phyloP scores from a whole-genome alignment of 495 filamentous ascomycete genomes.

The Cairneyella variabilis region DNA sequence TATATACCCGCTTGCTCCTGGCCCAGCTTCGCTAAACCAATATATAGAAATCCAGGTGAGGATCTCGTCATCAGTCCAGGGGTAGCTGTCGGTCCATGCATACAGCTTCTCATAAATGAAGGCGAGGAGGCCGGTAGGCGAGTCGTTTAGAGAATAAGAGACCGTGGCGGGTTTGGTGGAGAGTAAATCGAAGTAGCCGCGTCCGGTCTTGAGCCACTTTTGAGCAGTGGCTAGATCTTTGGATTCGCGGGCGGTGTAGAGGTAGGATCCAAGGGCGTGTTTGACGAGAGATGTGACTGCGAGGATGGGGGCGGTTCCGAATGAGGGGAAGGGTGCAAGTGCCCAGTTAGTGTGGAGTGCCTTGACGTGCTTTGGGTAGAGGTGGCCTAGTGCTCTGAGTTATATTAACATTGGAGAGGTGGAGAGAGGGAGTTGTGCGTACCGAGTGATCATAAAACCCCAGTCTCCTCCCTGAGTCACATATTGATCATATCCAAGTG shows the following conservation, averaged over 20 bases:
- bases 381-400: too few species aligned
- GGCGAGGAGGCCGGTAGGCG: conserved; percentile 54
- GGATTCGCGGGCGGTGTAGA: conserved; percentile 3
- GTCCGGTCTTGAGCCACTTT: not conserved
- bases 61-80: conserved; percentile 64
- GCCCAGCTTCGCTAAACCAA: conserved; percentile 51
- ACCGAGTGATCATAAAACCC: conserved; percentile 62
- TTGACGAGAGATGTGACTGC: conserved; percentile 49
- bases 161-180: conserved; percentile 60
- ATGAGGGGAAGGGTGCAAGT: conserved; percentile 8
- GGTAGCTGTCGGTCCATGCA: conserved; percentile 61
- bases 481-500: conserved; percentile 61
- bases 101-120: conserved; percentile 70
- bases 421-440: too few species aligned
- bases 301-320: too few species aligned
- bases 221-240: conserved; percentile 1
- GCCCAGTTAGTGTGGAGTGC: conserved; percentile 47
- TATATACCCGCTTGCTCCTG: conserved; percentile 47
- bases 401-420: too few species aligned
- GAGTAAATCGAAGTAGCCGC: conserved; percentile 8
- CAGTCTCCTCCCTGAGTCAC: conserved; percentile 68
- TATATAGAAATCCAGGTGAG: conserved; percentile 63
- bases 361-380: too few species aligned
- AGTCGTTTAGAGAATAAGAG: conserved; percentile 52
- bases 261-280: conserved; percentile 21